These are phyloP conservation scores for Melanopsichium pennsylvanicum DNA, from an alignment of 1,284 basidiomycete species.

Conservation along the genomic window DNA sequence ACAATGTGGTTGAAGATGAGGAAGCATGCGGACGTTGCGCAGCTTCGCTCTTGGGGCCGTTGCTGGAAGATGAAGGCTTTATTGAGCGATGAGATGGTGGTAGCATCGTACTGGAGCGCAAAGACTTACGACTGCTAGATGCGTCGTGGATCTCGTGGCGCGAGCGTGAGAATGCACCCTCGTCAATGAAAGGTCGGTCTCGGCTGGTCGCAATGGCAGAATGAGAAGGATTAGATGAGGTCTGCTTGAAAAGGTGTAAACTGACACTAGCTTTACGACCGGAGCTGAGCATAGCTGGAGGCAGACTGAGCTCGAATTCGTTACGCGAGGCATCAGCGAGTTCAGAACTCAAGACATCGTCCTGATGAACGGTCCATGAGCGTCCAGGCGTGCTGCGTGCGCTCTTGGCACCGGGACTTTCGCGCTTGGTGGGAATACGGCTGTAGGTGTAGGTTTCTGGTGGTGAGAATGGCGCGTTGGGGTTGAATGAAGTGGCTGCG, in stretches of 20 bases:
- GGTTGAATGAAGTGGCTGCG: conserved; percentile 8
- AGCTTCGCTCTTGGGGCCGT: background rate
- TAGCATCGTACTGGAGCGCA: conserved; percentile 17
- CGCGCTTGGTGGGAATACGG: conserved; percentile 22
- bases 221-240: conserved; percentile 37
- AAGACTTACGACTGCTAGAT: conserved; percentile 9
- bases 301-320: conserved; percentile 39
- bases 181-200: conserved; percentile 20
- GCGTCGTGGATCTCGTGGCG: conserved; percentile 5
- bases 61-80: conserved; percentile 3
- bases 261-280: conserved; percentile 60
- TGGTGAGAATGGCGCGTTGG: conserved; percentile 31
- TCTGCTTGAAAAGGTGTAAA: conserved; percentile 60
- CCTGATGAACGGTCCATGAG: conserved; percentile 18
- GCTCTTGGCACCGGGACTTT: conserved; percentile 38
- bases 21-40: background rate
- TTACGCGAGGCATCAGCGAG: conserved; percentile 22
- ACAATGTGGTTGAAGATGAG: background rate
- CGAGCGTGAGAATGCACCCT: conserved; percentile 3
- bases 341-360: conserved; percentile 18
- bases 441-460: conserved; percentile 36
- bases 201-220: conserved; percentile 20
- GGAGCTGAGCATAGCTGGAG: conserved; percentile 52
- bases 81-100: conserved; percentile 8
- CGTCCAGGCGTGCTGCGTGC: conserved; percentile 48